Evolutionary conservation across 495 filamentous ascomycete species (phyloP), one percentile per base, ranked within the genome.

Genomic region (Tuber calosporum): DNA sequence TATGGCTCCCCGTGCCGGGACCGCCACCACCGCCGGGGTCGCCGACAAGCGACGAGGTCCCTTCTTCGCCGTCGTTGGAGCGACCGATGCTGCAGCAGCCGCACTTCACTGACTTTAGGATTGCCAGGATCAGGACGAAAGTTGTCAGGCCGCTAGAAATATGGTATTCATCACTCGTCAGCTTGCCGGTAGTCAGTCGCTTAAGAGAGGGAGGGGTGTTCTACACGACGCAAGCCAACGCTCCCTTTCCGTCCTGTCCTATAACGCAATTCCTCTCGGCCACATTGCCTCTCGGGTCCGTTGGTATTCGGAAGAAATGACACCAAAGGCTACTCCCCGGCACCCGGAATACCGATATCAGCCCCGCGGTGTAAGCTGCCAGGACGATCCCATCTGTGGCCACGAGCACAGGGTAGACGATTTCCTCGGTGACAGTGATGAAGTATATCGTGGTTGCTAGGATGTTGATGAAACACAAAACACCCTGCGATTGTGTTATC

Each of bases 211-310:
- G 20, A 9, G 69, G 30, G n/a, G 42, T 37, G 42, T 53, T 34
- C 58, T 41, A 71, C 69, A 71, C 42, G 9, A 4, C 45, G 22
- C 34, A 71, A 34, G 43, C 69, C 30, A 71, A 62, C 22, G 38
- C 13, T 2, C 45, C 69, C 42, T 71, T 71, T 30, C 69, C 69
- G 6, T 71, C 30, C 41, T 71, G 69, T 13, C 41, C 40, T 26
- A 71, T 71, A 20, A 71, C 41, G 58, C 69, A 71, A 58, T 71
- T 71, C 69, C 17, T 71, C 41, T 41, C 43, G 11, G 41, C 69
- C 20, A 71, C 69, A 26, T 53, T 71, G n/a, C 34, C 20, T 13
- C 34, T 30, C 26, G 36, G 20, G 17, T 45, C 34, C 22, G 4
- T 4, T 8, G 43, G 69, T 20, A 1, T 22, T 22, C 11, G 0